Evolutionary conservation across 2,329 filamentous ascomycete species (phyloP), one percentile per base, ranked within the genome.

Genomic region (Botrytis aclada): DNA sequence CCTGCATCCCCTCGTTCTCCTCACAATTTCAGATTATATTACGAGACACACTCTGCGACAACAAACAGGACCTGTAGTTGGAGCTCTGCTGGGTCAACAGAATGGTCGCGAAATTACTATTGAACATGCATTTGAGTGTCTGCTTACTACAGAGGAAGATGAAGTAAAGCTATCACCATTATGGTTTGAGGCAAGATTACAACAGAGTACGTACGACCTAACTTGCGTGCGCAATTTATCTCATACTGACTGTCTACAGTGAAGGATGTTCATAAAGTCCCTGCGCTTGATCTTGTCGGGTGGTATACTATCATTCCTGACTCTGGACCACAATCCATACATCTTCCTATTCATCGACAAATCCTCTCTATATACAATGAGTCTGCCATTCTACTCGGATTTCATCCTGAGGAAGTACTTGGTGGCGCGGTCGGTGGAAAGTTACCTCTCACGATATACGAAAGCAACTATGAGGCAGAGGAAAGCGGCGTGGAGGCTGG

Each of bases 1-100:
- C 78, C 89, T 99, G 29, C 96, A 99, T 80, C 96, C 96, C 39
- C 90, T 99, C 66, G 95, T 97, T 70, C 92, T 98, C 77, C 93
- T 99, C 83, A 97, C 93, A 76, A 96, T 99, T 79, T 97, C 95
- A 78, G 96, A 99, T 83, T 97, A 97, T 82, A 94, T 98, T 82
- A 97, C 95, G 73, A 90, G 96, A 74, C 95, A 97, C 82, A 93
- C 91, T 1, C 87, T 97, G 72, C 90, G 96, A 74, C 85, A 89
- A 70, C 90, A 94, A 78, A 82, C 85, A 29, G 93, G 93, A 0
- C 94, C 94, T 25, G 88, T 98, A 29, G 88, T 95, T 4, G 96
- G 96, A 72, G 94, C 92, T 70, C 86, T 99, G n/a, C 84, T 99
- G 9, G 96, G 96, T 25, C 93, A 96, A 80, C 95, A 98, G 78